A percentile compares a stretch with the other conserved stretches of the same genome.
Conservation (phyloP, 2,329 filamentous ascomycete genomes). For the Plectosphaerella sp. region DNA sequence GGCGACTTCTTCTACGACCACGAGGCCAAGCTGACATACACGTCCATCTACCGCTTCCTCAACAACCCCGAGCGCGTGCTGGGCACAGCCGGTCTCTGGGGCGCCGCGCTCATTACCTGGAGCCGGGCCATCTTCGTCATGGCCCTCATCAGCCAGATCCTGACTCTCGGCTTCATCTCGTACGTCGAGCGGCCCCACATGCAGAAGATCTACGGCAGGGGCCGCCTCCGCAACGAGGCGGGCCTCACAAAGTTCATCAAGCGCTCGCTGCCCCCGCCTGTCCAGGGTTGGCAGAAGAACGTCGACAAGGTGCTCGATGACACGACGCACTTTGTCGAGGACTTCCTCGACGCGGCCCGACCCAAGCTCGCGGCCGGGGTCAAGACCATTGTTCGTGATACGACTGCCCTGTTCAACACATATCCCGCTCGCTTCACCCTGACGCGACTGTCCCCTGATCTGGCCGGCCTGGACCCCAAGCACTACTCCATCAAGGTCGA, state of each 20-base stretch:
- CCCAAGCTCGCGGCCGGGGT: conserved; percentile 85
- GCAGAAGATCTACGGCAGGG: conserved; percentile 91
- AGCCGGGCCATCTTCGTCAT: conserved; percentile 82
- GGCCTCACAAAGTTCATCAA: conserved; percentile 90
- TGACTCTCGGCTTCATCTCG: conserved; percentile 84
- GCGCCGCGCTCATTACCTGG: conserved; percentile 87
- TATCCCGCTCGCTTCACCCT: conserved; percentile 85
- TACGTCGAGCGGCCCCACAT: conserved; percentile 95
- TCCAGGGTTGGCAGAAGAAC: conserved; percentile 79
- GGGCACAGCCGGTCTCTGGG: conserved; percentile 93
- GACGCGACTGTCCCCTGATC: conserved; percentile 71
- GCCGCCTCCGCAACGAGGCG: conserved; percentile 71
- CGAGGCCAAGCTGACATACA: conserved; percentile 84
- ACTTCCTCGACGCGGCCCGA: conserved; percentile 78
- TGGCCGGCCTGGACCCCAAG: conserved; percentile 74
- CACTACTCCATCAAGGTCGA: conserved; percentile 75
- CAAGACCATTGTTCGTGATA: conserved; percentile 82
- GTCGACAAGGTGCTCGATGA: conserved; percentile 85
- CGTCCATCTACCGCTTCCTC: conserved; percentile 94
- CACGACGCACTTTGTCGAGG: conserved; percentile 83
- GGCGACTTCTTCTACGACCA: conserved; percentile 98
- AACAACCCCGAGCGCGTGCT: conserved; percentile 97
- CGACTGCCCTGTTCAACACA: conserved; percentile 80
- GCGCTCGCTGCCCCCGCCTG: conserved; percentile 75
- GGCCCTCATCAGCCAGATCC: conserved; percentile 77